These are phyloP conservation scores for Didymellaceae sp. DNA, from an alignment of 2,329 filamentous ascomycete species.

Conservation along the genomic window DNA sequence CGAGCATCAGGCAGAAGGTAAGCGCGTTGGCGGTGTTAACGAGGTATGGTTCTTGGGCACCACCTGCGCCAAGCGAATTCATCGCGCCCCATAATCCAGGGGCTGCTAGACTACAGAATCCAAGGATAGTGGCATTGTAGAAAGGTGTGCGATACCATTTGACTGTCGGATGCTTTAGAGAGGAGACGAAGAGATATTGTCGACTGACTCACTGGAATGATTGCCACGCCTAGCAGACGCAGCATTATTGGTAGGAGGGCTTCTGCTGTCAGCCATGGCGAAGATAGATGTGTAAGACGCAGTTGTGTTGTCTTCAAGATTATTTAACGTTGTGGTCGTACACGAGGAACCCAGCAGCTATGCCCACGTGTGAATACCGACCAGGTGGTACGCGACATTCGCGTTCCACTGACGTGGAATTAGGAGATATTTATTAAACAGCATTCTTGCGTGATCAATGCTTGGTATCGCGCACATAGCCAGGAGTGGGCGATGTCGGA, in stretches of 20 bases:
- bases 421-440: neutral
- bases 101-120: constrained; percentile 71
- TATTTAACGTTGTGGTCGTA: neutral
- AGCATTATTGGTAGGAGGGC: neutral
- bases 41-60: constrained; percentile 20
- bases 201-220: neutral
- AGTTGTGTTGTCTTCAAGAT: neutral
- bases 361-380: neutral
- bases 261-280: neutral
- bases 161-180: constrained; percentile 46
- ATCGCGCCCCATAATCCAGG: constrained; percentile 29
- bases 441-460: constrained; percentile 5
- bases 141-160: constrained; percentile 74
- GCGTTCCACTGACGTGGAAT: neutral
- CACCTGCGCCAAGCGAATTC: constrained; percentile 25
- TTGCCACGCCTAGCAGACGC: neutral
- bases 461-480: constrained; percentile 8
- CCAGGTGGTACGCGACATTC: neutral
- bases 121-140: constrained; percentile 73
- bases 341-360: no score
- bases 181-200: neutral
- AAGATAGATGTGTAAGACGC: neutral
- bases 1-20: constrained; percentile 20
- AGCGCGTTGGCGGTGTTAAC: constrained; percentile 27
- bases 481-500: constrained; percentile 11